Conservation (phyloP, 2,329 filamentous ascomycete genomes). For the Alternaria sp. region DNA sequence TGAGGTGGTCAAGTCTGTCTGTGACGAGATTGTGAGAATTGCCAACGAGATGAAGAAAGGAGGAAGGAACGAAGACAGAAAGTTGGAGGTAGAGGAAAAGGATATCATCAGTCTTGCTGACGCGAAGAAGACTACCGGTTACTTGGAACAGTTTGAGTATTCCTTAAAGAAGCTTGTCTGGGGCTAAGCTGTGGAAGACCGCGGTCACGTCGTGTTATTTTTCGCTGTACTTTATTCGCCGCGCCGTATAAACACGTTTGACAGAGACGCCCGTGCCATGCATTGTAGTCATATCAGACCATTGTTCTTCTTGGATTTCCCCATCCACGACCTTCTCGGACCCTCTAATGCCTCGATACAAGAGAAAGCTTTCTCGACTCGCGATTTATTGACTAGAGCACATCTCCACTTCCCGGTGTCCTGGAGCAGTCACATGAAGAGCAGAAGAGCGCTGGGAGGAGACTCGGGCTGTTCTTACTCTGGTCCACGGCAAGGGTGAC, state of each 20-base stretch:
- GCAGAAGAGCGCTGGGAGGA: conserved; percentile 52
- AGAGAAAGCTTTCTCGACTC: neutral
- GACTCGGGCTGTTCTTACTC: conserved; percentile 52
- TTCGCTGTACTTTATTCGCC: neutral
- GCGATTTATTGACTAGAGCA: neutral
- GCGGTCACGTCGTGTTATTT: neutral
- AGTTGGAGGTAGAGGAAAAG: conserved; percentile 60
- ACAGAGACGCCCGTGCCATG: neutral
- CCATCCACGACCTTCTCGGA: neutral
- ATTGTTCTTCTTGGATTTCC: neutral
- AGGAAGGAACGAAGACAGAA: conserved; percentile 49
- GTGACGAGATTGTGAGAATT: conserved; percentile 77
- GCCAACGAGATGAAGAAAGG: conserved; percentile 61
- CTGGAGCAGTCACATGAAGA: neutral
- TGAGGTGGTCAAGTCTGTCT: conserved; percentile 70
- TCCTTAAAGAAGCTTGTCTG: conserved; percentile 94
- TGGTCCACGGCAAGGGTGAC: conserved; percentile 66
- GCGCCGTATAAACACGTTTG: neutral
- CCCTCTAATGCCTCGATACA: neutral
- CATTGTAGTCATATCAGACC: neutral
- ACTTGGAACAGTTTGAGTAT: conserved; percentile 87
- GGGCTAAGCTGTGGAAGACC: conserved; percentile 54
- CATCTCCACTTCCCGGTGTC: neutral
- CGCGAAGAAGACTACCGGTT: conserved; percentile 84
- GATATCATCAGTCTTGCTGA: conserved; percentile 86